Evolutionary conservation across 768 basidiomycete genomes (phyloP), one percentile per base, ranked within the genome.

Genomic region (Tylopilus balloui): DNA sequence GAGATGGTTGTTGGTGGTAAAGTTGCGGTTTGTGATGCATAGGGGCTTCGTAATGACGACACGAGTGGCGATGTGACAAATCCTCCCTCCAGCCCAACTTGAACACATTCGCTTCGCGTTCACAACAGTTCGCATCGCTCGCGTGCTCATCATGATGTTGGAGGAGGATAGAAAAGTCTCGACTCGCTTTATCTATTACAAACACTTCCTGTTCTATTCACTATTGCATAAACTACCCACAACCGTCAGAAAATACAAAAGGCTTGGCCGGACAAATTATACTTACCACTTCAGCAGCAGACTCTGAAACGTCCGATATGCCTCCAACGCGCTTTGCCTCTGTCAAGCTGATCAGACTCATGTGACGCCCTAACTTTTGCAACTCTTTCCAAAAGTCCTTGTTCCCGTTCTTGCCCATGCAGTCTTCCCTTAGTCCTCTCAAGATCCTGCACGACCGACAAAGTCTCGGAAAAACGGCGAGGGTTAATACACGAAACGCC

Each of bases 291-390:
- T 71, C 71, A 11, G 81, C 80, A 48, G 72, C 67, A 34, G 71
- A 67, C 48, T 86, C 86, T 2, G 78, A 72, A 9, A 88, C 62
- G 6, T 66, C 62, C 3, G 85, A 86, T 45, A 67, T 73, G 5
- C 79, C 83, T 17, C 84, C 83, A 41, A 77, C 60, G 49, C 74
- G 68, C 43, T 70, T 69, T 2, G 86, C 88, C 63, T 92, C 90
- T 2, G 69, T 63, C 31, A 76, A 68, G 52, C 72, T 73, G 47
- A 91, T 88, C 43, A 88, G 66, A 57, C 84, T 79, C 45, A 89
- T 68, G 13, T 61, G 58, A 32, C 73, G 71, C 3, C 86, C 84
- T 42, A 69, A 44, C 24, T 71, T 57, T 68, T 78, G 56, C 32
- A 90, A 65, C 31, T 75, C 71, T 8, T 65, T 55, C 90, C 88